Evolutionary conservation across 768 basidiomycete species (phyloP).

Genomic region (Auriscalpium microsporum): DNA sequence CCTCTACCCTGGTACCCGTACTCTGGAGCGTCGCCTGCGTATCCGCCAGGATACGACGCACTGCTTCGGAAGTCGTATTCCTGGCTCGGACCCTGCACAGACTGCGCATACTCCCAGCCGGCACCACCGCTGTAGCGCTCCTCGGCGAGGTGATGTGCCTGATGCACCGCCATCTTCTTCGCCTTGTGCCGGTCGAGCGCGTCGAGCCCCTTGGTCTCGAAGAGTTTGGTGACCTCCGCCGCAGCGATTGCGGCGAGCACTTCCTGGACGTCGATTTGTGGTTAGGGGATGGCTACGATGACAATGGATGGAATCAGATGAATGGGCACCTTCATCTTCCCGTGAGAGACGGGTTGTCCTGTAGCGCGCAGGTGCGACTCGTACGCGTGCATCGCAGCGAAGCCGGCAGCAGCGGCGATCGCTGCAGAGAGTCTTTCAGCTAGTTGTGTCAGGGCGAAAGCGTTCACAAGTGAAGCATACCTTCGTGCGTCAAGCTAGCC

Average conservation of each 20-base stretch:
- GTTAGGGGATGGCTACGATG: neutral
- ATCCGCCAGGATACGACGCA: slow-evolving; percentile 7
- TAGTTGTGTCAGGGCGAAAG: too few species aligned
- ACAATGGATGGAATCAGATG: neutral
- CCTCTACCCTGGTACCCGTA: neutral
- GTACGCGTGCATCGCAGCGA: slow-evolving; percentile 31
- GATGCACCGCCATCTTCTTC: slow-evolving; percentile 14
- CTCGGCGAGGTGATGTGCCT: slow-evolving; percentile 16
- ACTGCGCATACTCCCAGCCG: slow-evolving; percentile 14
- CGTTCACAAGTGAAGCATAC: neutral
- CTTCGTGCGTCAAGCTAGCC: slow-evolving; percentile 17
- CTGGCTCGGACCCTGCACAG: slow-evolving; percentile 6
- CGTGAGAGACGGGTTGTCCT: slow-evolving; percentile 23
- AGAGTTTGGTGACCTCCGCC: slow-evolving; percentile 30
- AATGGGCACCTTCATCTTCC: slow-evolving; percentile 18
- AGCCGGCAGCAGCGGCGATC: slow-evolving; percentile 26
- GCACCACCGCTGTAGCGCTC: slow-evolving; percentile 13
- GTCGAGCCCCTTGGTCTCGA: slow-evolving; percentile 29
- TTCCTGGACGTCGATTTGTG: slow-evolving; percentile 16
- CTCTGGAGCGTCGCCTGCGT: neutral
- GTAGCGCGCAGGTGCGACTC: slow-evolving; percentile 26
- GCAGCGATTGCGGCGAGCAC: slow-evolving; percentile 28
- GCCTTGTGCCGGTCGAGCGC: slow-evolving; percentile 16
- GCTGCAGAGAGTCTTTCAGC: neutral
- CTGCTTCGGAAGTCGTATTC: slow-evolving; percentile 13